A percentile compares a stretch with the other conserved stretches of the same genome.
phyloP scores from a whole-genome alignment of 495 filamentous ascomycete species.

The Neurospora tetraspora region DNA sequence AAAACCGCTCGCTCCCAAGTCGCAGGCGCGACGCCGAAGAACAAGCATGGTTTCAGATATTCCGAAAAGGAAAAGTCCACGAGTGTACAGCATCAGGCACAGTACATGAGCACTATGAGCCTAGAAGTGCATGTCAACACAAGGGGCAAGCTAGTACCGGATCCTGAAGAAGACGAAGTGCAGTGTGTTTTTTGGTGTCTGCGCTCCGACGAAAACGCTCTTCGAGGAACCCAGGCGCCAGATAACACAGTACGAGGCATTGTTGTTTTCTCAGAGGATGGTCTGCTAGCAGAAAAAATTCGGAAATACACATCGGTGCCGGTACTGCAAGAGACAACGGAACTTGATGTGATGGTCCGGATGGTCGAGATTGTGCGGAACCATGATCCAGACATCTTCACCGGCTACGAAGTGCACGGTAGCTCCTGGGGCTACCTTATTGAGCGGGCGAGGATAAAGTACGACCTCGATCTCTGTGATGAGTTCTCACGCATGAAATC shows the following conservation, averaged over 20 bases:
- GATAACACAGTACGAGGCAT: slow-evolving; percentile 47
- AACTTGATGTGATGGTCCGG: slow-evolving; percentile 72
- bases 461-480: slow-evolving; percentile 81
- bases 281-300: slow-evolving; percentile 39
- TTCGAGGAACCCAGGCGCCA: slow-evolving; percentile 16
- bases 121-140: slow-evolving; percentile 94
- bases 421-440: slow-evolving; percentile 92
- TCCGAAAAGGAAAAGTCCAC: slow-evolving; percentile 68
- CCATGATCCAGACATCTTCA: slow-evolving; percentile 86
- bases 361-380: slow-evolving; percentile 78
- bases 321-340: slow-evolving; percentile 62
- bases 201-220: slow-evolving; percentile 52
- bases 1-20: slow-evolving; percentile 65
- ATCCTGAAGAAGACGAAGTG: slow-evolving; percentile 88
- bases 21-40: slow-evolving; percentile 78
- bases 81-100: slow-evolving; percentile 72
- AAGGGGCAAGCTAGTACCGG: slow-evolving; percentile 64
- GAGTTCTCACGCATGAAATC: slow-evolving; percentile 84
- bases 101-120: slow-evolving; percentile 96
- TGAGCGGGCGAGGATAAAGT: slow-evolving; percentile 74
- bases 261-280: slow-evolving; percentile 51
- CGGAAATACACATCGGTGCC: slow-evolving; percentile 41
- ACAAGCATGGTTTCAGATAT: slow-evolving; percentile 75
- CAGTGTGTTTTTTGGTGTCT: slow-evolving; percentile 85
- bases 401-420: slow-evolving; percentile 91